Base-by-base conservation (phyloP, 2,329 filamentous ascomycete species). In the Xylariaceae sp. region DNA sequence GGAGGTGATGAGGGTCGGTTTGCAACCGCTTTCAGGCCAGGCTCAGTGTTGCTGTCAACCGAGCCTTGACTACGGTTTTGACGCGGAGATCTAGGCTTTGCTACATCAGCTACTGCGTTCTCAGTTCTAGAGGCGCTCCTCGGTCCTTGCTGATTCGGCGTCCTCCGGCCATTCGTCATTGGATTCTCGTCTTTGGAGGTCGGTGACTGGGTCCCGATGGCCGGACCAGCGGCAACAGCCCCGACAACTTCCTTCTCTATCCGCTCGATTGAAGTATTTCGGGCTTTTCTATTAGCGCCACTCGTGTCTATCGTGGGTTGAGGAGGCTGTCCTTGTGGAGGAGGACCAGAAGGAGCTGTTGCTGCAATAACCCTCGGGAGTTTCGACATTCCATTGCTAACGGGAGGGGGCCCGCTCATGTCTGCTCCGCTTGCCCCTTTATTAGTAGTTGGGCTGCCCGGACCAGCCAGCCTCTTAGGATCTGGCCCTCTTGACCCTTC, bases 21-120 rank as follows among this genome's bases (percentile, higher is more conserved):
- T 19, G 59, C 47, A 54, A 57, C 63, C 47, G 63, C 69, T 56
- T 71, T 71, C 25, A 79, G 62, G 1, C 68, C 64, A 4, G 75
- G 72, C 52, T 88, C 85, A 21, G 77, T 76, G 2, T 76, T 77
- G 56, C 79, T 86, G 53, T 93, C 88, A 11, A 87, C 70, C 0
- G 86, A 86, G 22, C 76, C 76, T 59, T 85, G 83, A 27, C 76
- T 73, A 16, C 80, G 75, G 35, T 74, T 73, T 52, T 79, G 77
- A 35, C 79, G 76, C 10, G 58, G 46, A 21, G 78, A 67, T 42
- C 68, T 70, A 4, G 70, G 67, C 41, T 66, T 70, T n/a, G 74
- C 71, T 22, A 45, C 45, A 10, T 67, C 62, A 20, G 55, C 20
- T 12, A 63, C 60, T 10, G 52, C 49, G 27, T 58, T 63, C 8